Evolutionary conservation across 139 green algal genomes (phyloP), one percentile per base, ranked within the genome.

Genomic region (Tetradesmus lagerheimii): DNA sequence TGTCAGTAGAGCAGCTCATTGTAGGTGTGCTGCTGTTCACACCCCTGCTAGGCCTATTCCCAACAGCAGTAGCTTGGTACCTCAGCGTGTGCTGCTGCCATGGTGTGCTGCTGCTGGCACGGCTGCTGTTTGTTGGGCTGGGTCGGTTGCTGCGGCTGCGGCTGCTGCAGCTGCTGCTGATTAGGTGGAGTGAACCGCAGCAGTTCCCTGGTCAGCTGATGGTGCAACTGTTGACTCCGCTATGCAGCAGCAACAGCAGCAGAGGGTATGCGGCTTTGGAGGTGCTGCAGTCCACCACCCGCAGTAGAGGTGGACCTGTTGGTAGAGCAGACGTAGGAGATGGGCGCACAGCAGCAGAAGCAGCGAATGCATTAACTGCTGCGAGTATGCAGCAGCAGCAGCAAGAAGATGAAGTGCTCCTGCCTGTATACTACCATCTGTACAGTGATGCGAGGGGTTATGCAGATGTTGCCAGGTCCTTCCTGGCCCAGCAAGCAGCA

Each of bases 1-100:
- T 96, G 47, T 85, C 92, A 57, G 84, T 94, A 62, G 94, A 96
- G 86, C 94, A 92, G 64, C 90, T 96, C 15, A 94, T 96, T 74
- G 94, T 96, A 39, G 94, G 94, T 20, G 94, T 95, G 75, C 90
- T 96, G 80, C 88, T 96, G 76, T 93, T 95, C 81, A 94, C 92
- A 31, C 93, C 94, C 6, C 83, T 95, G 79, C 62, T 94, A 29
- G 91, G 78, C 0, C 89, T 96, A 57, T 80, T 96, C 15, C 94
- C 94, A 27, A 95, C 94, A 0, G 91, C 87, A 23, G 53, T 81
- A 4, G 90, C 90, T 1, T 95, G 91, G 91, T 90, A 91, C 43
- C 1, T 87, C 27, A 88, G 91, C 66, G 64, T 78, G 1, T 83
- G 67, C 50, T 76, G 39, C 41, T 43, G 62, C 31, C 74, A 90